Percentiles rank a stretch among this genome's conserved stretches.
Conservation (phyloP, 331 rosid species). For the Rhamnella rubrinervis region DNA sequence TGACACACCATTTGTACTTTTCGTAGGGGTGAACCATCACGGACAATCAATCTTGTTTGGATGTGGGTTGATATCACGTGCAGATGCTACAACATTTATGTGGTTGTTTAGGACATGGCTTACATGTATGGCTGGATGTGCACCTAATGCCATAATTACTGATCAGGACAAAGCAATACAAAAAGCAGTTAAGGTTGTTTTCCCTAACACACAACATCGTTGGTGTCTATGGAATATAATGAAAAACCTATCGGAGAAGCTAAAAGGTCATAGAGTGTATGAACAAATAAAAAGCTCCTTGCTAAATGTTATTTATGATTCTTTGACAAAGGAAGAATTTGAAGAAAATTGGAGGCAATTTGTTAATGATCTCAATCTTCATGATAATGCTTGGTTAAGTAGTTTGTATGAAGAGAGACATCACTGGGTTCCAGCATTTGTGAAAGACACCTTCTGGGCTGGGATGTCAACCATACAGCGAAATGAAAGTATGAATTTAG, state of each 20-base stretch:
- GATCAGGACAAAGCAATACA: constrained; percentile 11
- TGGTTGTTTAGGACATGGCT: constrained; percentile 26
- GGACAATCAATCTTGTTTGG: constrained; percentile 19
- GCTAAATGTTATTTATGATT: background rate
- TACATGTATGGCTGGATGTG: constrained; percentile 10
- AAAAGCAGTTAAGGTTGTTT: constrained; percentile 1
- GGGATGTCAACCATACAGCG: constrained; percentile 16
- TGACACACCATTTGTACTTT: constrained; percentile 16
- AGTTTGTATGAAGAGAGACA: background rate
- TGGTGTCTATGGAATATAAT: constrained; percentile 8
- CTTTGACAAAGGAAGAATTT: background rate
- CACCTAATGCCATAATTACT: constrained; percentile 17
- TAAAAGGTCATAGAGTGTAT: background rate
- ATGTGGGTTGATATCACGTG: constrained; percentile 2
- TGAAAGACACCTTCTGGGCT: constrained; percentile 5
- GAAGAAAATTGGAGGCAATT: background rate
- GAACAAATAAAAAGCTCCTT: background rate
- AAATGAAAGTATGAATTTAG: constrained; percentile 6
- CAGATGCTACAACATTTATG: background rate
- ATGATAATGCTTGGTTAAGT: background rate
- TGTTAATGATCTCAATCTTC: background rate
- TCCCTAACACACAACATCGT: constrained; percentile 9
- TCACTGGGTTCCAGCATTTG: constrained; percentile 1
- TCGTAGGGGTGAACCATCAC: constrained; percentile 33
- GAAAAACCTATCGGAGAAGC: background rate